A percentile compares a stretch with the other conserved stretches of the same genome.
Evolutionary conservation across 2,329 filamentous ascomycete genomes (phyloP).

Genomic region (Colletotrichum echinochloae): DNA sequence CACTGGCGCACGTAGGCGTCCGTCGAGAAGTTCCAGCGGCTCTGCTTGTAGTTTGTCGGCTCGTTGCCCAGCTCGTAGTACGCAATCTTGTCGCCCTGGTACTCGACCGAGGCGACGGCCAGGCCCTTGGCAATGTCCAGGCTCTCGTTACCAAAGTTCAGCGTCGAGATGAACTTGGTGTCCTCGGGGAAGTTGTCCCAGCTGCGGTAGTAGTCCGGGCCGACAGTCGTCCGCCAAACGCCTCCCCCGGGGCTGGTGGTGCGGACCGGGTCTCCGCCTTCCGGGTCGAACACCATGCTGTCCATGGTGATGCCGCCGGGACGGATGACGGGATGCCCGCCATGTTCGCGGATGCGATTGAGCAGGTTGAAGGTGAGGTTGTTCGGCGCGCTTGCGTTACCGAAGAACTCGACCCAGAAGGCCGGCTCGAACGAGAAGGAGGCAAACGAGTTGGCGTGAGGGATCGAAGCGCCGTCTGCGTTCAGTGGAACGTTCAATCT

Average conservation of each 20-base stretch:
- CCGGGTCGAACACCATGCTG: constrained; percentile 41
- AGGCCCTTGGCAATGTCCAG: constrained; percentile 40
- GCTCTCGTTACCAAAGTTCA: constrained; percentile 42
- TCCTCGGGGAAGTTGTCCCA: constrained; percentile 40
- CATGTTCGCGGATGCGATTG: constrained; percentile 36
- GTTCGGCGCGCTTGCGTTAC: constrained; percentile 38
- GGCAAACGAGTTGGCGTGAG: constrained; percentile 38
- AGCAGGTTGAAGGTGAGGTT: constrained; percentile 38
- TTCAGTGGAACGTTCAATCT: neutral
- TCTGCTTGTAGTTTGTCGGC: constrained; percentile 35
- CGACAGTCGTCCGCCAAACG: constrained; percentile 31
- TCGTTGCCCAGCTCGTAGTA: constrained; percentile 43
- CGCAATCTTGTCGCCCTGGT: constrained; percentile 36
- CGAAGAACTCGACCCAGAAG: constrained; percentile 43
- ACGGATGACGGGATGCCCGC: constrained; percentile 36
- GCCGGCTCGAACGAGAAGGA: constrained; percentile 42
- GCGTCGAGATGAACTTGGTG: constrained; percentile 41
- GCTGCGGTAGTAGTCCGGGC: constrained; percentile 26
- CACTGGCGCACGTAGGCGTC: constrained; percentile 35
- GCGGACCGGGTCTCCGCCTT: constrained; percentile 36
- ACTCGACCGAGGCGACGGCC: constrained; percentile 34
- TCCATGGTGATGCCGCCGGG: constrained; percentile 43
- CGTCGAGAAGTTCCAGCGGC: constrained; percentile 39
- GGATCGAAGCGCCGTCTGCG: constrained; percentile 34
- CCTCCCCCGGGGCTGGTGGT: constrained; percentile 39